Evolutionary conservation across 306 rosid genomes (phyloP).

Genomic region (Lathyrus aphaca): DNA sequence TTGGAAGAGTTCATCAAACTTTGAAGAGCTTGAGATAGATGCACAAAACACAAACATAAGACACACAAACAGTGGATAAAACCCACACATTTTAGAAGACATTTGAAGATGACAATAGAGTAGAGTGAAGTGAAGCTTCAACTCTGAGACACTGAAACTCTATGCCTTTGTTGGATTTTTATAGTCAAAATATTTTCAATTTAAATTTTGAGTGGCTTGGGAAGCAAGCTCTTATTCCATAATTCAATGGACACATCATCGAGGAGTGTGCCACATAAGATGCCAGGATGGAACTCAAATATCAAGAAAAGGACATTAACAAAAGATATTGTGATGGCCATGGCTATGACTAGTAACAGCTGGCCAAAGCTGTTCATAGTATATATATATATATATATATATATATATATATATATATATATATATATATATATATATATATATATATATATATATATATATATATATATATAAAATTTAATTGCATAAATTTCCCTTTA

Average conservation of each 20-base stretch:
- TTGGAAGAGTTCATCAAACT: conserved; percentile 80
- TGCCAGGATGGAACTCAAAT: conserved; percentile 53
- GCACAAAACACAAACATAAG: conserved; percentile 45
- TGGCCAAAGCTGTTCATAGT: conserved; percentile 47
- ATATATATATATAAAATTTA: too few species aligned
- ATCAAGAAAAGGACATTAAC: conserved; percentile 25
- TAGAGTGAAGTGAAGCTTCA: conserved; percentile 34
- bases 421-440: too few species aligned
- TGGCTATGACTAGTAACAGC: conserved; percentile 38
- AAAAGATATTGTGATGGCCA: conserved; percentile 28
- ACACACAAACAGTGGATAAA: conserved; percentile 43
- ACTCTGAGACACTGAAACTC: too few species aligned
- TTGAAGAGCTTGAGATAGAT: conserved; percentile 51
- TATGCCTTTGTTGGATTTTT: conserved; percentile 41
- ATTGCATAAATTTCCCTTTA: too few species aligned
- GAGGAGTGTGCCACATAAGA: conserved; percentile 47
- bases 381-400: too few species aligned
- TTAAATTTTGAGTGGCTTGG: conserved; percentile 47
- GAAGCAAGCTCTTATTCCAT: conserved; percentile 35
- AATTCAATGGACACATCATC: conserved; percentile 46
- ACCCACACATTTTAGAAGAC: conserved; percentile 28
- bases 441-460: too few species aligned
- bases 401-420: too few species aligned
- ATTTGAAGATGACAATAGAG: background rate
- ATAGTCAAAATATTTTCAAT: conserved; percentile 46